phyloP scores from a whole-genome alignment of 768 basidiomycete genomes.

The Boletus pseudopeckii region DNA sequence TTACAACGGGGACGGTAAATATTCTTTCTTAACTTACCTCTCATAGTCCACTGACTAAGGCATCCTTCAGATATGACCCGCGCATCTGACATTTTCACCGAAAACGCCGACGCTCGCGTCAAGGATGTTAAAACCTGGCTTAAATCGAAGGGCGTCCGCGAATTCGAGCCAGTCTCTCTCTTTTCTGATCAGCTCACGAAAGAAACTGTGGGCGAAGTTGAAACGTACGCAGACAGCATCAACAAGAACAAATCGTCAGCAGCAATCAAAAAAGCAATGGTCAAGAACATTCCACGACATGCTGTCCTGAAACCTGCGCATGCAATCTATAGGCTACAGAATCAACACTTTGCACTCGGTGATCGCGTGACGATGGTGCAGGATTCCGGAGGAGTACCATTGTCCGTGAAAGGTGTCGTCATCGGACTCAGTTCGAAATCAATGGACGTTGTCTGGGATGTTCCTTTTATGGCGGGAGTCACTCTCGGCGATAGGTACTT shows the following conservation, averaged over 20 bases:
- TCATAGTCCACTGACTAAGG: background rate
- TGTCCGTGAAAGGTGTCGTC: conserved; percentile 91
- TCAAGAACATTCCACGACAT: conserved; percentile 89
- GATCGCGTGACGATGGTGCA: conserved; percentile 96
- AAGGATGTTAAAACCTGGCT: conserved; percentile 85
- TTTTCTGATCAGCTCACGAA: conserved; percentile 90
- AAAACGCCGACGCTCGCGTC: conserved; percentile 65
- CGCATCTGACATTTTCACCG: conserved; percentile 53
- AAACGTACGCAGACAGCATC: conserved; percentile 68
- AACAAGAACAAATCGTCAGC: conserved; percentile 55
- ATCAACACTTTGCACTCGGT: conserved; percentile 82
- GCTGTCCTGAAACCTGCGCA: conserved; percentile 93
- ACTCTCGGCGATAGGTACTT: conserved; percentile 78
- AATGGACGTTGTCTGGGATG: conserved; percentile 97
- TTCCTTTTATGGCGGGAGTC: conserved; percentile 88
- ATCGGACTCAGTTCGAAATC: conserved; percentile 82
- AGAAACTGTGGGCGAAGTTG: conserved; percentile 80
- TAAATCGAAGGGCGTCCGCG: conserved; percentile 77
- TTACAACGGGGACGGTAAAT: conserved; percentile 61
- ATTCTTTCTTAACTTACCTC: background rate
- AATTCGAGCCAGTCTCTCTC: conserved; percentile 90
- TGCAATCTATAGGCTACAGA: conserved; percentile 83
- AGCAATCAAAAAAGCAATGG: conserved; percentile 85
- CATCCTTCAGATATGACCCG: conserved; percentile 65
- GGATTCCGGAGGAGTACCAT: conserved; percentile 88